Percentiles rank a stretch among this genome's conserved stretches.
Evolutionary conservation across 140 eudicot genomes (phyloP).

Genomic region (Bidens hawaiensis): DNA sequence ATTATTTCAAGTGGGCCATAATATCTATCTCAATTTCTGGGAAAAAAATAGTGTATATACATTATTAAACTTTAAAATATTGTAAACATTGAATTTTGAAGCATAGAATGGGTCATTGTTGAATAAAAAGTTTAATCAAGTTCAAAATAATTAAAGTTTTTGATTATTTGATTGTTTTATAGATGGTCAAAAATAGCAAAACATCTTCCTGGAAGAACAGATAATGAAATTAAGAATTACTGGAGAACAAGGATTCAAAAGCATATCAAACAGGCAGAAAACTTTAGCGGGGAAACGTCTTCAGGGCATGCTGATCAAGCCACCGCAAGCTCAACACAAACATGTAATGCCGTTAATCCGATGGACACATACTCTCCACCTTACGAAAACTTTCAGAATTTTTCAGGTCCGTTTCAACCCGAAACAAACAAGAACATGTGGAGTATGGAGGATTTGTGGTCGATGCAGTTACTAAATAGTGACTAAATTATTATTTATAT

Average conservation of each 20-base stretch:
- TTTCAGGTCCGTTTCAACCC: constrained; percentile 43
- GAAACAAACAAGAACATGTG: constrained; percentile 63
- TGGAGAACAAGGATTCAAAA: constrained; percentile 96
- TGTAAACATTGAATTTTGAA: background rate
- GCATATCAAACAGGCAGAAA: constrained; percentile 73
- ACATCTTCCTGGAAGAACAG: constrained; percentile 91
- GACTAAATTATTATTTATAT: constrained; percentile 44
- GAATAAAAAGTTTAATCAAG: background rate
- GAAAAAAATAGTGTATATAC: background rate
- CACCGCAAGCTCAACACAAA: constrained; percentile 40
- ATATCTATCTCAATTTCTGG: constrained; percentile 4
- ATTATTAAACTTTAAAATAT: background rate
- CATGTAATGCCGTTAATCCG: constrained; percentile 35
- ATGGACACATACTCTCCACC: constrained; percentile 57
- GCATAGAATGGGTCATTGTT: background rate
- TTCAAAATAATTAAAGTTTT: background rate
- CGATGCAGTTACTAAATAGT: constrained; percentile 71
- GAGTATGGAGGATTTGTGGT: constrained; percentile 95
- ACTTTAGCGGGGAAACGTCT: constrained; percentile 33
- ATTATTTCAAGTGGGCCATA: constrained; percentile 23
- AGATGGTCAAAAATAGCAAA: constrained; percentile 98
- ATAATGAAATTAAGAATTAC: constrained; percentile 79
- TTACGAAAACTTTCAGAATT: constrained; percentile 44
- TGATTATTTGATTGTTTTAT: background rate
- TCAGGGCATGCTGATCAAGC: constrained; percentile 46